Conservation (phyloP, 2,329 filamentous ascomycete species). For the Bipolaris zeicola region DNA sequence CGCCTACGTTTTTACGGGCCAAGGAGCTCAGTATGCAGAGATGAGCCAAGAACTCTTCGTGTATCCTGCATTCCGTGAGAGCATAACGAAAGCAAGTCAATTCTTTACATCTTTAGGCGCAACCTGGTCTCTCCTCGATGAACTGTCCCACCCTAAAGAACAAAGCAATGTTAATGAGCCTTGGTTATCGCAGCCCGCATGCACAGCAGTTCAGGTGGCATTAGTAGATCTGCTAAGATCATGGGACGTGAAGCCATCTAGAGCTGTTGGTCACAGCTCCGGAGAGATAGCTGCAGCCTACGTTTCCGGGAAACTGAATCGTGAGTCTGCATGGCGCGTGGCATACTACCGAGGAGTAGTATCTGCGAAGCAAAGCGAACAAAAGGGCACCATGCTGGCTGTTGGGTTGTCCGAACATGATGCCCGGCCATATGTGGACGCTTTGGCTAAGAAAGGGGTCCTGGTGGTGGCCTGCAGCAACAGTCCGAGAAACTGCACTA, state of each 20-base stretch:
- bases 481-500: conserved; percentile 9
- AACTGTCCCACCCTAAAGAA: conserved; percentile 10
- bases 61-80: not conserved
- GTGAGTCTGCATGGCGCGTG: conserved; percentile 21
- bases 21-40: conserved; percentile 30
- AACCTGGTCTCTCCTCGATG: conserved; percentile 17
- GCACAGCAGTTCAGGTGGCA: conserved; percentile 46
- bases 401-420: conserved; percentile 4
- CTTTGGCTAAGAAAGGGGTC: not conserved
- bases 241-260: conserved; percentile 34
- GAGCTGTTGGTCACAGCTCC: conserved; percentile 51
- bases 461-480: conserved; percentile 8
- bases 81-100: not conserved
- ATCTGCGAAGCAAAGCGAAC: not conserved
- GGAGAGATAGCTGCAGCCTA: conserved; percentile 52
- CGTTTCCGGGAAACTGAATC: conserved; percentile 31
- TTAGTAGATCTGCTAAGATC: conserved; percentile 37
- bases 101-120: conserved; percentile 4
- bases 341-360: conserved; percentile 30
- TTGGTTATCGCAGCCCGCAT: conserved; percentile 40
- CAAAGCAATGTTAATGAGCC: conserved; percentile 18
- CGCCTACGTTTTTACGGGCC: conserved; percentile 5
- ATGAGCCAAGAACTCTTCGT: conserved; percentile 19
- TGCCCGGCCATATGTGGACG: not conserved
- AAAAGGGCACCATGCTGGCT: conserved; percentile 12